Evolutionary conservation across 495 filamentous ascomycete species (phyloP).

Genomic region (Aspergillus ostianus): DNA sequence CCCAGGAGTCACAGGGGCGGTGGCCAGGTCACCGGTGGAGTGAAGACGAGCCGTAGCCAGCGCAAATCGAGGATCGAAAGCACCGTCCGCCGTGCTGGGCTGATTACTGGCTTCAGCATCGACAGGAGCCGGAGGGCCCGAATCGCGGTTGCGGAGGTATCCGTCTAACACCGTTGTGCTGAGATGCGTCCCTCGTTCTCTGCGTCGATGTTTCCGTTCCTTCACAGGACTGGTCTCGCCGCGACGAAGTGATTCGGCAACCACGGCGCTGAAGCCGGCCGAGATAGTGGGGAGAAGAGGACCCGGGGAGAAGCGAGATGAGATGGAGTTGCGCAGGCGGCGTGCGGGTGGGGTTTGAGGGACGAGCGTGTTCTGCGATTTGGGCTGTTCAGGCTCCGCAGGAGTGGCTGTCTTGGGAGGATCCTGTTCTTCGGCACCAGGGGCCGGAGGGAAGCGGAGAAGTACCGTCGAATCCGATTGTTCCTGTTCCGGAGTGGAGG

Average conservation of each 20-base stretch:
- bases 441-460: conserved; percentile 39
- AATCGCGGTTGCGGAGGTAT: conserved; percentile 20
- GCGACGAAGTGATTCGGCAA: conserved; percentile 60
- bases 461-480: conserved; percentile 38
- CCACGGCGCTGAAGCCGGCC: conserved; percentile 55
- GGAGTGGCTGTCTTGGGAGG: conserved; percentile 15
- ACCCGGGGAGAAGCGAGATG: conserved; percentile 46
- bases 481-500: conserved; percentile 24
- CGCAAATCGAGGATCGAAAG: conserved; percentile 19
- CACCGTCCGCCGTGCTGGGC: conserved; percentile 12
- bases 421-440: conserved; percentile 27
- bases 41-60: conserved; percentile 32
- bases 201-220: conserved; percentile 26
- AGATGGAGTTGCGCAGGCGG: conserved; percentile 37
- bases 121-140: conserved; percentile 12
- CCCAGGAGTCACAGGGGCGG: conserved; percentile 23
- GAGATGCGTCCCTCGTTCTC: conserved; percentile 28
- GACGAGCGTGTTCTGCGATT: conserved; percentile 21
- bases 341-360: conserved; percentile 38
- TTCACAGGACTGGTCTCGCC: conserved; percentile 45
- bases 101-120: conserved; percentile 10
- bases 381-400: conserved; percentile 17
- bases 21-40: conserved; percentile 27
- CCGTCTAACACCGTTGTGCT: conserved; percentile 29
- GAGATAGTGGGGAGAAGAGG: conserved; percentile 53